Evolutionary conservation across 768 basidiomycete genomes (phyloP).

Genomic region (Dendrothele bispora): DNA sequence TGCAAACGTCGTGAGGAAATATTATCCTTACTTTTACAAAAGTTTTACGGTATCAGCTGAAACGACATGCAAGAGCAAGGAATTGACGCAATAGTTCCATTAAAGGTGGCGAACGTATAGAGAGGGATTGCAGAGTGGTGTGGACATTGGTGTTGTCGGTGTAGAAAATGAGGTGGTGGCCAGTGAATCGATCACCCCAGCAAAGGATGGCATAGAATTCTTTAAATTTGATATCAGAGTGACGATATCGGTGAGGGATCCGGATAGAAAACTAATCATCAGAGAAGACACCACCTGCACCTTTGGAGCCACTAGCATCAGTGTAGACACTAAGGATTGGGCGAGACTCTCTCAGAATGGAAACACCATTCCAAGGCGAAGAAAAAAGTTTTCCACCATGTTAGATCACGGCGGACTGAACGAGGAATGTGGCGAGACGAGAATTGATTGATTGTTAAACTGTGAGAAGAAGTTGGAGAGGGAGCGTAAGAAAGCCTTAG

Average conservation of each 20-base stretch:
- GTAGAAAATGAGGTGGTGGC: conserved; percentile 21
- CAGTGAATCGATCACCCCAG: conserved; percentile 15
- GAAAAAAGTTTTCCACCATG: conserved; percentile 25
- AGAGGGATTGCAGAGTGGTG: no score
- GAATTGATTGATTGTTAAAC: conserved; percentile 22
- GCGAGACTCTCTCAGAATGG: conserved; percentile 4
- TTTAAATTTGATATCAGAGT: conserved; percentile 24
- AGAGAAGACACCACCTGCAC: conserved; percentile 19
- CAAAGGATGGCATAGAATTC: conserved; percentile 17
- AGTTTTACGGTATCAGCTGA: no score
- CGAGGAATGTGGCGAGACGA: conserved; percentile 21
- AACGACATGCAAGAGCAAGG: no score
- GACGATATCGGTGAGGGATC: conserved; percentile 18
- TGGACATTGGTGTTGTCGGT: no score
- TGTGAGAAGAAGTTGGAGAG: conserved; percentile 27
- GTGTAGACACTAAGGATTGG: conserved; percentile 20
- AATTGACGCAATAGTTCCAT: no score
- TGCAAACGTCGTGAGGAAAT: no score
- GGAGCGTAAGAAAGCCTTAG: conserved; percentile 24
- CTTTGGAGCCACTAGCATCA: conserved; percentile 24
- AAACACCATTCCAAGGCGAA: conserved; percentile 17
- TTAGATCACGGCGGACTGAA: conserved; percentile 19
- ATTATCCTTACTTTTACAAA: no score
- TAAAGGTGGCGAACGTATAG: no score
- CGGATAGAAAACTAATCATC: conserved; percentile 19